phyloP scores from a whole-genome alignment of 148 eudicot species.

The Agrostemma githago region DNA sequence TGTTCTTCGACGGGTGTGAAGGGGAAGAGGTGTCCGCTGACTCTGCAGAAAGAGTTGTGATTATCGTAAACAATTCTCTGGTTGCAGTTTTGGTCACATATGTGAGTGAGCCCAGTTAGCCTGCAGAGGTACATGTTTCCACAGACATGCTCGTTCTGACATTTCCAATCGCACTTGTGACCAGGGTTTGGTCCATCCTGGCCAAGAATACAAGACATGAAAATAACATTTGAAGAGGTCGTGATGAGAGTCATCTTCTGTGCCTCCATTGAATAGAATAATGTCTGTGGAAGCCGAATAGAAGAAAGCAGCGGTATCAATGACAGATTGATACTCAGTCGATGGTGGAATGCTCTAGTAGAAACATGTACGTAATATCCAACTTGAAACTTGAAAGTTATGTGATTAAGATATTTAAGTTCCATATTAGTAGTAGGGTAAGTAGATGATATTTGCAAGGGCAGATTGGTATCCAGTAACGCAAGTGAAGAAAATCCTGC shows the following conservation, averaged over 20 bases:
- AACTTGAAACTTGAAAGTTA: too few relatives aligned
- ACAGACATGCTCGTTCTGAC: conserved; percentile 74
- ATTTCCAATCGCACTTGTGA: conserved; percentile 97
- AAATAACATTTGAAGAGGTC: conserved; percentile 58
- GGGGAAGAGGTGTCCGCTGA: conserved; percentile 78
- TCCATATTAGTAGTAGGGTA: too few relatives aligned
- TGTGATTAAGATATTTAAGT: too few relatives aligned
- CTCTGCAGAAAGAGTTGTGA: conserved; percentile 91
- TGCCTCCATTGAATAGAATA: conserved; percentile 31
- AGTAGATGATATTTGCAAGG: too few relatives aligned
- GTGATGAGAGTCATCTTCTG: conserved; percentile 37
- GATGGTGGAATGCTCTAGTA: neutral
- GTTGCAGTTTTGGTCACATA: conserved; percentile 97
- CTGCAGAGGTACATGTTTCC: conserved; percentile 93
- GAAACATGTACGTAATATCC: too few relatives aligned
- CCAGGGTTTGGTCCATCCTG: conserved; percentile 68
- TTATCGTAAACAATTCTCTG: conserved; percentile 90
- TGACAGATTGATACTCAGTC: conserved; percentile 3
- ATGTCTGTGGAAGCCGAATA: conserved; percentile 51
- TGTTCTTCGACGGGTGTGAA: conserved; percentile 71
- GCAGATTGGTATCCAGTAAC: too few relatives aligned
- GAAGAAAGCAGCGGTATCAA: conserved; percentile 34
- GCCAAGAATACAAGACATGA: conserved; percentile 77
- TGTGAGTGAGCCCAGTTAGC: conserved; percentile 81
- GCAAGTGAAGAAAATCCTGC: too few relatives aligned